phyloP scores from a whole-genome alignment of 139 green algal species.

The Zygnema circumcarinatum region DNA sequence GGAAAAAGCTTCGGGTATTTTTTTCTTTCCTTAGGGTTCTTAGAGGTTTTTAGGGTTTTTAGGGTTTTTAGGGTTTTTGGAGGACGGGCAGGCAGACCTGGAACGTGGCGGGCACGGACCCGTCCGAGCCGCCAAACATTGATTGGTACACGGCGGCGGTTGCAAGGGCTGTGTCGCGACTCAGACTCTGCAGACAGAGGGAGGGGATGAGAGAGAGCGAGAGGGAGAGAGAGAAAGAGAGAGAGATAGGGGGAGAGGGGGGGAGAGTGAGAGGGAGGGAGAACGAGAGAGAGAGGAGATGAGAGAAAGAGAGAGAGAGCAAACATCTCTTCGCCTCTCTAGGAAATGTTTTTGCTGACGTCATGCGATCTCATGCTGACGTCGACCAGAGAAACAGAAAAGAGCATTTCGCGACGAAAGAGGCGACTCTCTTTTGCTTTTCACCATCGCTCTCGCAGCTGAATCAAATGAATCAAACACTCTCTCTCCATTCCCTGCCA shows the following conservation, averaged over 20 bases:
- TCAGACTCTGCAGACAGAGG: slow-evolving; percentile 56
- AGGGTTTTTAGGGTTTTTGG: slow-evolving; percentile 7
- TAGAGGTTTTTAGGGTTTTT: not conserved
- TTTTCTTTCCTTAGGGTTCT: not conserved
- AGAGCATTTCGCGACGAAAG: too few relatives aligned
- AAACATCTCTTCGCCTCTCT: too few relatives aligned
- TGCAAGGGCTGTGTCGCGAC: slow-evolving; percentile 69
- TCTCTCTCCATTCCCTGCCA: too few relatives aligned
- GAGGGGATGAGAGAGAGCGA: not conserved
- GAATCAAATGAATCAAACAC: too few relatives aligned
- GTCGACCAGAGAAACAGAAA: too few relatives aligned
- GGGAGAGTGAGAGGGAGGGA: not conserved
- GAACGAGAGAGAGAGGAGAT: too few relatives aligned
- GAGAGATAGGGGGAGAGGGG: not conserved
- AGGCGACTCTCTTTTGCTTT: too few relatives aligned
- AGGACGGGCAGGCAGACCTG: slow-evolving; percentile 16
- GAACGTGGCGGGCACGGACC: slow-evolving; percentile 45
- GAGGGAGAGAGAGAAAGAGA: not conserved
- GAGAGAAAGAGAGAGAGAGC: too few relatives aligned
- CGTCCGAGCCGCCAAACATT: slow-evolving; percentile 68
- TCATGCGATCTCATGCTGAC: too few relatives aligned
- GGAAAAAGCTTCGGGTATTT: too few relatives aligned
- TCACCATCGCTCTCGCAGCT: too few relatives aligned
- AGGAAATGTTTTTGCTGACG: too few relatives aligned
- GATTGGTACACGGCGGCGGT: slow-evolving; percentile 70